A percentile compares a stretch with the other conserved stretches of the same genome.
Conservation (phyloP, 345 rosid species). For the Moricandia arvensis region DNA sequence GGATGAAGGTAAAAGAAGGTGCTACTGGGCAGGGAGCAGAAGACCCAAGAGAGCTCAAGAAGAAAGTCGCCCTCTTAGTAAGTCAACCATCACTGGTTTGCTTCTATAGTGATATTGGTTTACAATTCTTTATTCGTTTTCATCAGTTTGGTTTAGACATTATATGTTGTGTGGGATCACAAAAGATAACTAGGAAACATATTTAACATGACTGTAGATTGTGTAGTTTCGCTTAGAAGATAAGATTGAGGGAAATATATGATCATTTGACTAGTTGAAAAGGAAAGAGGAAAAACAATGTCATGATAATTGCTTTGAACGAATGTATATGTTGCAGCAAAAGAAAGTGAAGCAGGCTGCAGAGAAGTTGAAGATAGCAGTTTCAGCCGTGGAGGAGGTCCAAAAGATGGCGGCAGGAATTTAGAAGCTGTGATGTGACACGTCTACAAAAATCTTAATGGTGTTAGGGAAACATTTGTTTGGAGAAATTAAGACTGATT, state of each 20-base stretch:
- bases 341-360: constrained; percentile 35
- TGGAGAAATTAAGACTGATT: constrained; percentile 21
- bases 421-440: constrained; percentile 16
- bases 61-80: constrained; percentile 21
- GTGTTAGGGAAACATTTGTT: constrained; percentile 25
- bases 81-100: constrained; percentile 4
- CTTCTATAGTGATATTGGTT: constrained; percentile 6
- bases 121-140: constrained; percentile 7
- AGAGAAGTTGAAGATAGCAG: constrained; percentile 29
- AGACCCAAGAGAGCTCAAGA: constrained; percentile 17
- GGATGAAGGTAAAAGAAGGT: constrained; percentile 10
- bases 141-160: constrained; percentile 9
- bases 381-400: constrained; percentile 21
- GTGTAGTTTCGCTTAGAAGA: not conserved
- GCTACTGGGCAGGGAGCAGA: constrained; percentile 12
- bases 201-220: not conserved
- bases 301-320: not conserved
- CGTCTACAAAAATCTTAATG: not conserved
- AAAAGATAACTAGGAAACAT: not conserved
- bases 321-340: constrained; percentile 23
- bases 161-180: not conserved
- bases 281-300: not conserved
- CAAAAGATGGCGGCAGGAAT: constrained; percentile 14
- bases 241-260: not conserved
- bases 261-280: not conserved